Evolutionary conservation across 805 yeast genomes (phyloP).

Genomic region (Sugiyamaella qingdaonensis): DNA sequence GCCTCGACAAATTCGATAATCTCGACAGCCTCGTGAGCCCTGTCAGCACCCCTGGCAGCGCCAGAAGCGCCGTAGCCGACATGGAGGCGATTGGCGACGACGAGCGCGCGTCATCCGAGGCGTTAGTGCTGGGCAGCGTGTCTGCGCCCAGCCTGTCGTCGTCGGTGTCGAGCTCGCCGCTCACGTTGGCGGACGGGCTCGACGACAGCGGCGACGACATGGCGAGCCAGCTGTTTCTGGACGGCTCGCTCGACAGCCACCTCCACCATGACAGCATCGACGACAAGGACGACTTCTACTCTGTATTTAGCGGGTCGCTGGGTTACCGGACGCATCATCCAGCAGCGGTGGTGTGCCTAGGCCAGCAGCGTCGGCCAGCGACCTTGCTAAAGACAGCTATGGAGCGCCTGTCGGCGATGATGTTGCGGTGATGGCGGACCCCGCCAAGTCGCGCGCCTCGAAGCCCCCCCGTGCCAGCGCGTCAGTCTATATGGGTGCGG

Average conservation of each 20-base stretch:
- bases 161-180: conserved; percentile 24
- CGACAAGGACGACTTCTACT: background rate
- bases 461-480: conserved; percentile 7
- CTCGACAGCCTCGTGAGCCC: too few relatives aligned
- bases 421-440: background rate
- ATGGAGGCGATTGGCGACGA: too few relatives aligned
- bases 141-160: conserved; percentile 23
- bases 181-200: conserved; percentile 3
- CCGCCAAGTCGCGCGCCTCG: conserved; percentile 1
- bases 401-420: conserved; percentile 7
- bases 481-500: background rate
- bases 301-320: conserved; percentile 6
- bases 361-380: conserved; percentile 28
- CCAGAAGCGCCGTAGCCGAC: too few relatives aligned
- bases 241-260: background rate
- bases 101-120: conserved; percentile 21
- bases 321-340: conserved; percentile 30
- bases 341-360: conserved; percentile 28
- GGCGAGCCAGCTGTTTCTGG: background rate
- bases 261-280: background rate
- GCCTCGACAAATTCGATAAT: too few relatives aligned
- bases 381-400: conserved; percentile 9
- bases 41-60: too few relatives aligned
- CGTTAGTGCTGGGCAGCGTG: conserved; percentile 17
- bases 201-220: conserved; percentile 1